Percentiles rank a stretch among this genome's conserved stretches.
Evolutionary conservation across 2,329 filamentous ascomycete genomes (phyloP).

Genomic region (Aspergillus costaricaensis): DNA sequence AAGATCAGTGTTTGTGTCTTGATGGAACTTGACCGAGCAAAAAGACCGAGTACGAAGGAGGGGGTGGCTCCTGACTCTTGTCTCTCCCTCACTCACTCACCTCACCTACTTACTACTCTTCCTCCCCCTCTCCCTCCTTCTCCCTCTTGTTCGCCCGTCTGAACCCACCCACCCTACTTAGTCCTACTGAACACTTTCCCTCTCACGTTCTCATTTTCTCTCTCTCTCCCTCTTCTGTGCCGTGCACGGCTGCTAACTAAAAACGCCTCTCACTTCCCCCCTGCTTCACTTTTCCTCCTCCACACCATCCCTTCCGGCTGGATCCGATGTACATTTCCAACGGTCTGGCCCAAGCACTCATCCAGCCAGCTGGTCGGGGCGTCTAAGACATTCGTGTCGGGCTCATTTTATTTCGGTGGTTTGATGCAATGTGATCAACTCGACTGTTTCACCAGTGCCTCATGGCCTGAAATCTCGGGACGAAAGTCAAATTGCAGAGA

Average conservation of each 20-base stretch:
- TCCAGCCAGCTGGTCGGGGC: not conserved
- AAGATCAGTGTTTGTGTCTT: not conserved
- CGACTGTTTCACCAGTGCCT: constrained; percentile 27
- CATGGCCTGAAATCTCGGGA: constrained; percentile 16
- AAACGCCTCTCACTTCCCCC: not conserved
- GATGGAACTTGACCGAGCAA: not conserved
- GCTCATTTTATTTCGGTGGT: constrained; percentile 17
- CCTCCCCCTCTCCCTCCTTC: not conserved
- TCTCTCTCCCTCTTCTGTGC: no score
- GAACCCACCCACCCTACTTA: not conserved
- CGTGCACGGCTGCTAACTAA: no score
- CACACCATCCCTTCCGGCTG: constrained; percentile 2
- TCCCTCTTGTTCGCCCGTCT: not conserved
- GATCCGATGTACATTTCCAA: not conserved
- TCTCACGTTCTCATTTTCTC: not conserved
- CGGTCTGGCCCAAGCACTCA: not conserved
- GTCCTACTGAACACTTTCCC: not conserved
- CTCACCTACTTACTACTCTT: no score
- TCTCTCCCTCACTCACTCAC: not conserved
- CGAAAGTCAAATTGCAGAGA: constrained; percentile 13
- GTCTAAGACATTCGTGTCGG: constrained; percentile 10
- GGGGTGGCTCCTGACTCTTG: not conserved
- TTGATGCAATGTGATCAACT: constrained; percentile 7
- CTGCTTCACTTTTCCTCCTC: not conserved
- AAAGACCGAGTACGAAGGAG: not conserved